Evolutionary conservation across 352 stramenopile genomes (phyloP), one percentile per base, ranked within the genome.

Genomic region (Globisporangium rhizosaccharum): DNA sequence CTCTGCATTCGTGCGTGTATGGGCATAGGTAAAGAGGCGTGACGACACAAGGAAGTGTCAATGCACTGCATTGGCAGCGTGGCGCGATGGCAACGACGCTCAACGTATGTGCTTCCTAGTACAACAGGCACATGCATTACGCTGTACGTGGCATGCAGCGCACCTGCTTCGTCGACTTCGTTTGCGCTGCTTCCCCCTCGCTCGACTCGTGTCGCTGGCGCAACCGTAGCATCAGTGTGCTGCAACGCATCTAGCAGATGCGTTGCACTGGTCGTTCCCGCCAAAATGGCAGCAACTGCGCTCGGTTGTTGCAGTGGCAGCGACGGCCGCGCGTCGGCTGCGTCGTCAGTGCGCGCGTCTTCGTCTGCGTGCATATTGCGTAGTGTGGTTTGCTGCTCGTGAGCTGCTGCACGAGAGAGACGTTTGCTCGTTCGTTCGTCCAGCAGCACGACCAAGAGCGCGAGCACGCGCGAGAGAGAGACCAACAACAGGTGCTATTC

Each of bases 1-100:
- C 68, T 95, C 86, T 71, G 80, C 39, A 36, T 3, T 41, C 50
- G 33, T 50, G 33, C 23, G 51, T 25, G 20, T 51, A 9, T 26
- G 7, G 2, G 18, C 3, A 50, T 6, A 59, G 23, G 20, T n/a
- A n/a, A 36, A 28, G 48, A 10, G 15, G 18, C 18, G 15, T 46
- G 14, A 17, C 14, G 7, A 20, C 41, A 46, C 14, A 20, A n/a
- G 15, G 14, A 8, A 11, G 17, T 8, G 41, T 46, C 14, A 17
- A 14, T 1, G 41, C 15, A n/a, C 14, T 46, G 41, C 14, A 4
- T 5, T 20, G 15, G 2, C 28, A 30, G 2, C 28, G 28, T 30
- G 5, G 28, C 2, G 28, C 28, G 28, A 30, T n/a, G 41, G 41
- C 41, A 46, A n/a, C 18, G 14, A 14, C 18, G 41, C 41, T 1